Base-by-base conservation (phyloP, 352 stramenopile species). In the Globisporangium nodosum region DNA sequence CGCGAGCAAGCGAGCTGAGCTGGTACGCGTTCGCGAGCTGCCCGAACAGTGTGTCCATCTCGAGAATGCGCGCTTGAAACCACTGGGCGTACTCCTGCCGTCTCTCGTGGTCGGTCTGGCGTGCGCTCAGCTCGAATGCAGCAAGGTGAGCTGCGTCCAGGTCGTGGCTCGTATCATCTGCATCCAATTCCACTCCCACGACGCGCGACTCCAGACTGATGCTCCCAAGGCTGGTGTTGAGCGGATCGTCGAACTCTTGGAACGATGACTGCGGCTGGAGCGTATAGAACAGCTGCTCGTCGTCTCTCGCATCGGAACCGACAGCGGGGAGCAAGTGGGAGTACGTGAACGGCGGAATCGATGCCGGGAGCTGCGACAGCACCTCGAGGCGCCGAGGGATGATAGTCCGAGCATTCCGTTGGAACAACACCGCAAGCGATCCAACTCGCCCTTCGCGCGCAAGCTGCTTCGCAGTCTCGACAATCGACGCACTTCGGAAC, bases 41-140 rank as follows among this genome's bases (percentile, higher is more conserved):
- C 4, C 82, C 82, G 56, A 81, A 89, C 3, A 72, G 46, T 18
- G 63, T 61, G 24, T 92, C 82, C 54, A 92, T 49, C 27, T 87
- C 72, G 18, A 85, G 20, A 42, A 90, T 77, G 18, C 75, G 78
- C 30, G 59, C 56, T 15, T 45, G 70, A 27, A 87, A 86, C 82
- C 82, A 92, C 30, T 63, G 49, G 0, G 59, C 62, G 33, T 79
- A 88, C n/a, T 57, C 53, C 5, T 67, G 40, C 42, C 65, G 61
- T 31, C 63, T 56, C 6, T 80, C 61, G 24, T 70, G 56, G 50
- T 42, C 52, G 6, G 59, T 60, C 46, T 74, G 47, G 3, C 48
- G 54, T 1, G 56, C 58, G 20, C 60, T 73, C 3, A 48, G 27
- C 50, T 92, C 63, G 54, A 83, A 90, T 0, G 40, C 54, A 5